Base-by-base conservation (phyloP, 192 early-diverging fungal genomes). In the Obelidium mucronatum region DNA sequence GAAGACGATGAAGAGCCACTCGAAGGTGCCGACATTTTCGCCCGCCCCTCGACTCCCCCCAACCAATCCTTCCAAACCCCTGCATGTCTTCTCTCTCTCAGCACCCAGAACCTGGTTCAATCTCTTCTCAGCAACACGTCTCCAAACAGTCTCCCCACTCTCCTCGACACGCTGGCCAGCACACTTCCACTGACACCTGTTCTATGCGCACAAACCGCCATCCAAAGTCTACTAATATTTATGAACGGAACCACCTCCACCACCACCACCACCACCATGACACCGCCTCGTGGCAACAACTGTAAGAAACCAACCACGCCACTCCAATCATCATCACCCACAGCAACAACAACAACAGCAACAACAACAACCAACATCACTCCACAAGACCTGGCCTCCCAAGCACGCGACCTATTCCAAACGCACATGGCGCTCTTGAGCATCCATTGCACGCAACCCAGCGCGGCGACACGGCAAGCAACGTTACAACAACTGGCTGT, bases 131-230 rank as follows among this genome's bases (percentile, higher is more conserved):
- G 13, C 44, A 52, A 52, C 26, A 40, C 42, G 13, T 24, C 67
- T 11, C 42, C 67, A 26, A 52, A 5, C 5, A 30, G 8, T n/a
- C 22, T 69, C n/a, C 67, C 67, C 11, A 69, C 52, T 8, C 22
- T 52, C 22, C 67, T 69, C 44, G 44, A 69, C 52, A 52, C 5
- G 24, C 48, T 69, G 6, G 67, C 67, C 11, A 28, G 42, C 19
- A 69, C 67, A 8, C 39, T 69, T 1, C 4, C 67, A 1, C n/a
- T 69, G 8, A 69, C 42, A 33, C 44, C 67, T 24, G 8, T 11
- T 17, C n/a, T 33, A 24, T 52, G 17, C 36, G 67, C 67, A 22
- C 22, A 54, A 33, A 54, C 34, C 24, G 67, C 67, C 0, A 8
- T 69, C 48, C 44, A 22, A 30, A 17, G 24, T 17, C 67, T 69